Evolutionary conservation across 2,329 filamentous ascomycete genomes (phyloP), one percentile per base, ranked within the genome.

Genomic region (Alternaria brassicicola): DNA sequence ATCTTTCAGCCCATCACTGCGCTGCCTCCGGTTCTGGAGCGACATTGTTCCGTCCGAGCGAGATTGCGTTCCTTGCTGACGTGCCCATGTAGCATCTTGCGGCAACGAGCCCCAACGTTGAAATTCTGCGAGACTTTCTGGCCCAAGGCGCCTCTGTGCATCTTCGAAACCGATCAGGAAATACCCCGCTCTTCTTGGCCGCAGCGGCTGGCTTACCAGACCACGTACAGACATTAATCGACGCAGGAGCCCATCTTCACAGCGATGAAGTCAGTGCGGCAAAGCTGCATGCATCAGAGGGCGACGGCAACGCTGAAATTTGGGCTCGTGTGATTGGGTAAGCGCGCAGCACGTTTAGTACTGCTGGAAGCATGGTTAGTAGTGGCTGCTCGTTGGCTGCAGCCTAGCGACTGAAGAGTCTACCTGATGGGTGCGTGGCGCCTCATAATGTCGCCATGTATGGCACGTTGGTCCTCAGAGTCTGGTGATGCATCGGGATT

Each of bases 181-280:
- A 84, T 64, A 87, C 85, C 48, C 85, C 85, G 57, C 78, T 88
- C 48, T 87, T 85, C 72, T 76, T 87, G 51, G 85, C 85, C 3
- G 85, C 85, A 47, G 83, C 83, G 63, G 83, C 83, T 28, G 84
- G 85, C 46, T 74, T 85, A 54, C 72, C 76, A 49, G 81, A 85
- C 47, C 84, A 87, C 65, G 85, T 86, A 57, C 68, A 77, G 61
- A 77, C 85, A 43, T 77, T 88, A 46, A 80, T 81, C 43, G 80
- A 83, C 69, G 84, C 84, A 13, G 85, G 85, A 17, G 85, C 84
- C 23, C 85, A 88, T 79, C 75, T 87, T 64, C 84, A 87, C 68
- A 79, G 82, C 3, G 84, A 85, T 58, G 85, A 88, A 75, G 74
- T 82, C 63, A 76, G 77, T 26, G 80, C 83, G 39, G 85, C 85